phyloP scores from a whole-genome alignment of 2,329 filamentous ascomycete genomes.

The Penicillium corylophilum region DNA sequence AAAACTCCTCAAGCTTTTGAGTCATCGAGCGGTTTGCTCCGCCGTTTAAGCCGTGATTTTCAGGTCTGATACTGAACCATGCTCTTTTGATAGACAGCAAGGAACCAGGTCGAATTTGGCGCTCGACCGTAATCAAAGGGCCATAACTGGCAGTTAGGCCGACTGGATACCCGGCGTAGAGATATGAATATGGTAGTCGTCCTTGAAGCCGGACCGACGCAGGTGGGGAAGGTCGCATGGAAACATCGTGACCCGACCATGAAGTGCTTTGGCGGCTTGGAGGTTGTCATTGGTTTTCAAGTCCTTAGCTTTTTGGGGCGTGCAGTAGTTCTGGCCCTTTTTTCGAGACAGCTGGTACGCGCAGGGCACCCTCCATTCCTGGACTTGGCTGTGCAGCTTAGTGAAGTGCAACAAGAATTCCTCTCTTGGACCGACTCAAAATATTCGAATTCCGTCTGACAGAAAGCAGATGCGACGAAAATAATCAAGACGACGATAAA shows the following conservation, averaged over 20 bases:
- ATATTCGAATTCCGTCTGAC: no score
- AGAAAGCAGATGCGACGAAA: no score
- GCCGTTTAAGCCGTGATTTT: no score
- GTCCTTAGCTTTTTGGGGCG: background rate
- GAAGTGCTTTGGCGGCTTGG: background rate
- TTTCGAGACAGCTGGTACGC: background rate
- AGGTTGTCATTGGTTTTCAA: background rate
- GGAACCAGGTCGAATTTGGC: background rate
- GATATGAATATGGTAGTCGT: constrained; percentile 6
- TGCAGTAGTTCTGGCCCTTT: background rate
- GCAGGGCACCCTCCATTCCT: background rate
- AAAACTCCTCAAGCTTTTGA: no score
- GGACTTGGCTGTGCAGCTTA: background rate
- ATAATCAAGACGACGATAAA: no score
- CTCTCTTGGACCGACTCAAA: background rate
- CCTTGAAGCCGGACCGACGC: constrained; percentile 4
- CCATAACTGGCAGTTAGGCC: background rate
- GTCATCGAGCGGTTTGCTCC: no score
- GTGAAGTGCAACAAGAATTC: background rate
- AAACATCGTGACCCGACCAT: constrained; percentile 1
- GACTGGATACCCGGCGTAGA: constrained; percentile 2
- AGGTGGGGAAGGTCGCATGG: constrained; percentile 5
- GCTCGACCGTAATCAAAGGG: constrained; percentile 2
- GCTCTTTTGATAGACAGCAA: no score
- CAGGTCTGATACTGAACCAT: no score